phyloP scores from a whole-genome alignment of 768 basidiomycete genomes.

The Agrocybe pediades region DNA sequence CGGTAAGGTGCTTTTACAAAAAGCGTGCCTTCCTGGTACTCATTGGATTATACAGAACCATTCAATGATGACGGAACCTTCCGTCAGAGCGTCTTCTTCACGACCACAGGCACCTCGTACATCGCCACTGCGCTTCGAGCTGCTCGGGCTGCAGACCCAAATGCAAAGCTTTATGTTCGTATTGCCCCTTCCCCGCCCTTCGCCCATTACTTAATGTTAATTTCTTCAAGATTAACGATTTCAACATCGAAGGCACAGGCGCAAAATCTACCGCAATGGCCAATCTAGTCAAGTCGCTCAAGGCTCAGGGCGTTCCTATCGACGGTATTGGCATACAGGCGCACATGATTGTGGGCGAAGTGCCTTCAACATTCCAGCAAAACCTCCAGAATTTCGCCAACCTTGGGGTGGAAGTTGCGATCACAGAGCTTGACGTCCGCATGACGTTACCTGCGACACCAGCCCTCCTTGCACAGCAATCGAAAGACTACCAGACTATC shows the following conservation, averaged over 20 bases:
- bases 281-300: conserved; percentile 52
- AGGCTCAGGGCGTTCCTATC: conserved; percentile 51
- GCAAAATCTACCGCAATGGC: conserved; percentile 61
- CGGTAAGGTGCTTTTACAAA: neutral
- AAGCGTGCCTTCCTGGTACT: neutral
- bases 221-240: conserved; percentile 34
- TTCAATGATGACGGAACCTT: conserved; percentile 66
- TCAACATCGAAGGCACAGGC: conserved; percentile 44
- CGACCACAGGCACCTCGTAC: conserved; percentile 46
- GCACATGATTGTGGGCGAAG: conserved; percentile 61
- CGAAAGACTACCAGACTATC: conserved; percentile 57
- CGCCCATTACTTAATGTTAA: neutral
- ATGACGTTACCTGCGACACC: conserved; percentile 55
- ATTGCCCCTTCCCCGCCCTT: neutral
- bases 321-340: conserved; percentile 64
- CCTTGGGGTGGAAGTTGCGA: conserved; percentile 68
- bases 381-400: conserved; percentile 55
- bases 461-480: conserved; percentile 53
- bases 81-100: conserved; percentile 56
- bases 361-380: conserved; percentile 48
- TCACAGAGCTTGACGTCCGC: conserved; percentile 70
- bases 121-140: conserved; percentile 53
- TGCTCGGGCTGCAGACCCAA: conserved; percentile 55
- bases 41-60: conserved; percentile 32
- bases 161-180: conserved; percentile 56